Conservation (phyloP, 139 green algal species). For the Klebsormidium nitens region DNA sequence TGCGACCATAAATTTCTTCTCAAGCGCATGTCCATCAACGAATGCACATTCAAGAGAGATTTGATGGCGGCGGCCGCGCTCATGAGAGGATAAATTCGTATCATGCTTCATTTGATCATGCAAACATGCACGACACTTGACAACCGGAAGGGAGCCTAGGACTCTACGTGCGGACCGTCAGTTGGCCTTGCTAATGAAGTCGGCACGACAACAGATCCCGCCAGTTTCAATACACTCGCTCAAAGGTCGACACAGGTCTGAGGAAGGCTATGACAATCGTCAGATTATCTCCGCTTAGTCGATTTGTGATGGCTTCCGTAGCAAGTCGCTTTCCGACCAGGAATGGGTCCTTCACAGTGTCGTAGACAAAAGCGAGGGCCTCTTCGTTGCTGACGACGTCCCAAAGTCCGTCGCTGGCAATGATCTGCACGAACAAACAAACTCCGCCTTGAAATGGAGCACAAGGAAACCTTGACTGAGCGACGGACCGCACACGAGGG, state of each 20-base stretch:
- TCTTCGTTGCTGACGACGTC: conserved; percentile 74
- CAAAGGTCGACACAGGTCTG: conserved; percentile 51
- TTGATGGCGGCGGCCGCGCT: too few species aligned
- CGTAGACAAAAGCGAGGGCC: conserved; percentile 77
- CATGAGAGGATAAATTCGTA: too few species aligned
- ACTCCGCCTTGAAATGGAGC: background rate
- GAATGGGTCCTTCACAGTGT: conserved; percentile 75
- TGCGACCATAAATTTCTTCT: too few species aligned
- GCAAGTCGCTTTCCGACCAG: conserved; percentile 72
- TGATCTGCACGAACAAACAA: conserved; percentile 33
- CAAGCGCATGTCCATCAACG: too few species aligned
- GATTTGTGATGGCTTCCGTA: conserved; percentile 65
- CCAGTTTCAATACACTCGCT: conserved; percentile 33
- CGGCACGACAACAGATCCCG: too few species aligned
- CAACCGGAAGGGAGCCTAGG: too few species aligned
- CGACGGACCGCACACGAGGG: background rate
- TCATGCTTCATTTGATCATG: too few species aligned
- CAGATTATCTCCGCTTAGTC: conserved; percentile 73
- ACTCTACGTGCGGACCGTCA: too few species aligned
- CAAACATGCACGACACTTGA: too few species aligned
- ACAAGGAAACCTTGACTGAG: background rate
- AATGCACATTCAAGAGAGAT: too few species aligned
- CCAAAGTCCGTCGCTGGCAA: conserved; percentile 82
- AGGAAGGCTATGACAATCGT: conserved; percentile 74
- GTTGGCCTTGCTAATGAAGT: too few species aligned